Percentiles rank a stretch among this genome's conserved stretches.
Evolutionary conservation across 176 grass and related monocot species (phyloP).

Genomic region (Puccinellia tenuiflora): DNA sequence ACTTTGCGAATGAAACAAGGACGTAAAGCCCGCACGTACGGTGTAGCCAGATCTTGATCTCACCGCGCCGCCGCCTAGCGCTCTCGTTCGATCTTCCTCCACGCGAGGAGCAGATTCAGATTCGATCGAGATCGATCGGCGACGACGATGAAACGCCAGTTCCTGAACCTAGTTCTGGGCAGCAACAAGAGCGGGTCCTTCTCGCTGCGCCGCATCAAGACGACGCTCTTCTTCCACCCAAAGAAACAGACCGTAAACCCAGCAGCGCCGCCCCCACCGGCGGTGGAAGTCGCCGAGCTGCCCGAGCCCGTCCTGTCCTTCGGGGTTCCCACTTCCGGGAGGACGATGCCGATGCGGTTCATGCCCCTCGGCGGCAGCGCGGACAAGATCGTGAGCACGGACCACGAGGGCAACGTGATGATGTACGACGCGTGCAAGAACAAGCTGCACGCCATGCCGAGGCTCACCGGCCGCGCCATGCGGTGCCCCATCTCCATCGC

Average conservation of each 20-base stretch:
- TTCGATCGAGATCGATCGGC: background rate
- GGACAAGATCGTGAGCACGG: slow-evolving; percentile 2
- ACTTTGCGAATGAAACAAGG: no score
- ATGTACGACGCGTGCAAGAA: background rate
- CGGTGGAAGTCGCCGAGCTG: background rate
- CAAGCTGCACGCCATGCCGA: background rate
- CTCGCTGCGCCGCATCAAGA: background rate
- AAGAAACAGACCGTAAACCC: background rate
- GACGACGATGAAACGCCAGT: background rate
- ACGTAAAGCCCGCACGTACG: no score
- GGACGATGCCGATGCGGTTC: slow-evolving; percentile 1
- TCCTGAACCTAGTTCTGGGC: background rate
- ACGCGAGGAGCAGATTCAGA: background rate
- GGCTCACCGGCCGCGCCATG: background rate
- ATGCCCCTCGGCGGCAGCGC: background rate
- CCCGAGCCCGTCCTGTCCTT: background rate
- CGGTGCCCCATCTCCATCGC: background rate
- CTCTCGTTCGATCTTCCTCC: background rate
- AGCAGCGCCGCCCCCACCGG: background rate
- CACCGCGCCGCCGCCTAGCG: background rate
- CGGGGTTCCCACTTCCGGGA: background rate
- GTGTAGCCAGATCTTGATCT: background rate
- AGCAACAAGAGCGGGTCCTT: background rate
- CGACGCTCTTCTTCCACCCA: background rate
- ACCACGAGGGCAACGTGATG: background rate